Evolutionary conservation across 2,329 filamentous ascomycete genomes (phyloP).

Genomic region (Bipolaris zeicola): DNA sequence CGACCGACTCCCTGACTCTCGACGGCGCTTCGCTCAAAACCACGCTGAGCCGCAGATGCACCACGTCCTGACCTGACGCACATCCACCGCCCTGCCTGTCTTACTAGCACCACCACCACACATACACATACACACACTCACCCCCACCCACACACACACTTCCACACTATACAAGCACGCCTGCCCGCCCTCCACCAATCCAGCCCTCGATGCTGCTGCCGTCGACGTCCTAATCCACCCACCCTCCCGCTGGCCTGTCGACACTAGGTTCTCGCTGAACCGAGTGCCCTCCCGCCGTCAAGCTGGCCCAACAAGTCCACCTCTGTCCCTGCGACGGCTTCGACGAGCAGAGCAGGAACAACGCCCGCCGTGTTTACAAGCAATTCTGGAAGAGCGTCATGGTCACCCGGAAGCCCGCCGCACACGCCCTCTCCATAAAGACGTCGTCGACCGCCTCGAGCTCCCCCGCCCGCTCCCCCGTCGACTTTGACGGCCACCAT

Average conservation of each 20-base stretch:
- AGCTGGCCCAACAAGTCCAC: conserved; percentile 46
- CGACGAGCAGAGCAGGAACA: conserved; percentile 41
- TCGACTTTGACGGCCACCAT: conserved; percentile 53
- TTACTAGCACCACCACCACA: conserved; percentile 18
- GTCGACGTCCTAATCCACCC: conserved; percentile 24
- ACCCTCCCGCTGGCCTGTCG: conserved; percentile 27
- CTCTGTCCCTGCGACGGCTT: conserved; percentile 43
- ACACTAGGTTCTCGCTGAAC: conserved; percentile 43
- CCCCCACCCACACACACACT: neutral
- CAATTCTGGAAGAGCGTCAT: conserved; percentile 48
- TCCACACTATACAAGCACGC: conserved; percentile 19
- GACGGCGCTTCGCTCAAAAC: conserved; percentile 41
- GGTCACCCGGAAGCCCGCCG: conserved; percentile 40
- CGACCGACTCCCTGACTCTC: conserved; percentile 21
- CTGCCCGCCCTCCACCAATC: neutral
- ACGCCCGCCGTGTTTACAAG: conserved; percentile 44
- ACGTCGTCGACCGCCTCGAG: conserved; percentile 42
- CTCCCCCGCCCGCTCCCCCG: conserved; percentile 41
- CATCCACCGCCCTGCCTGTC: conserved; percentile 25
- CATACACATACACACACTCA: neutral
- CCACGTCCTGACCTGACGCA: conserved; percentile 19
- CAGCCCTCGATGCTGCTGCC: conserved; percentile 39
- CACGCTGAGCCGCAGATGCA: conserved; percentile 44
- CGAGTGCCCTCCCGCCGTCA: conserved; percentile 42
- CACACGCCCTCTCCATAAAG: conserved; percentile 38